Evolutionary conservation across 2,329 filamentous ascomycete species (phyloP), one percentile per base, ranked within the genome.

Genomic region (Cladophialophora yegresii): DNA sequence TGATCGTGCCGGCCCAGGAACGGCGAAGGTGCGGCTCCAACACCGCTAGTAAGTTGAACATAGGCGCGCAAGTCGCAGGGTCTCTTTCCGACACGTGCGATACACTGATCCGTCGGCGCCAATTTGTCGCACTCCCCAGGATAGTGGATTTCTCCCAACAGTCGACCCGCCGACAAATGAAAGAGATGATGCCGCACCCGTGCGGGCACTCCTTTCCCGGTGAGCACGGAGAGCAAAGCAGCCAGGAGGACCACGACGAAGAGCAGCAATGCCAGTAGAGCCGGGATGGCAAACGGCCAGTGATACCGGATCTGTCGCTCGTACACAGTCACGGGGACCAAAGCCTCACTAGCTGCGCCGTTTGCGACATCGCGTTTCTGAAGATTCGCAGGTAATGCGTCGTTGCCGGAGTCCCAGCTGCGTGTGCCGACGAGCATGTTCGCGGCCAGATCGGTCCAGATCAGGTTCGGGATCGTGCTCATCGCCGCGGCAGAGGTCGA

Each of bases 361-460:
- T 65, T 26, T 40, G 61, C 53, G 62, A 65, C 28, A 32, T 59
- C 16, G 62, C 54, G 54, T 61, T 65, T 59, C 61, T 62, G 40
- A 53, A 67, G 63, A 47, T 67, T 65, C 22, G 58, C 22, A 36
- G 65, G 63, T 26, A 63, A 32, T 10, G 28, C 26, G 3, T 36
- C 26, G 3, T 36, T 53, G 36, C 55, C 49, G 9, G 63, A 53
- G n/a, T 23, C 13, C 45, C 61, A 69, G 33, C 33, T 67, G 61
- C 63, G 75, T 1, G 77, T 81, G 4, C 80, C 79, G 0, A 81
- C 73, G 0, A 81, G 76, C 1, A 77, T 71, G n/a, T 78, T 79
- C 0, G 80, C 76, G 1, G 76, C 74, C 6, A 79, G 61, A 61
- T 83, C 80, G 0, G 80, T 82, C 76, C 78, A 82, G 4, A 82